These are phyloP conservation scores for Collybiopsis luxurians DNA, from an alignment of 768 basidiomycete genomes.

Conservation along the genomic window DNA sequence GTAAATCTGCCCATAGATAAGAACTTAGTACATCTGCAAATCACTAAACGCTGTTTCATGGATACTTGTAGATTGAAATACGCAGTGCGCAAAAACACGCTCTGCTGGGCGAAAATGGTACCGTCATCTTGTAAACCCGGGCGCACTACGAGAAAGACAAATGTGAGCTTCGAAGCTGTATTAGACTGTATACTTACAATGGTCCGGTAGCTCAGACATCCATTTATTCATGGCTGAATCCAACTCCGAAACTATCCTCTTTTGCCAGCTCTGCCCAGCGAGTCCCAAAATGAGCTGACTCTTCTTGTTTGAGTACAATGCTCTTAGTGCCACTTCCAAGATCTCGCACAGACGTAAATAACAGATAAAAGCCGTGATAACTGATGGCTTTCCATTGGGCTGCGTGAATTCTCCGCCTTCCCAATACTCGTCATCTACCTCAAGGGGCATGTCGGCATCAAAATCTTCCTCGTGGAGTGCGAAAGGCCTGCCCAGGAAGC, in stretches of 20 bases:
- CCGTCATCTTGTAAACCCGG: slow-evolving; percentile 4
- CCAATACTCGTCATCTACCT: slow-evolving; percentile 62
- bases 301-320: slow-evolving; percentile 9
- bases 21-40: neutral
- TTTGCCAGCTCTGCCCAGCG: slow-evolving; percentile 20
- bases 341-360: slow-evolving; percentile 9
- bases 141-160: slow-evolving; percentile 1
- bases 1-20: neutral
- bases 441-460: slow-evolving; percentile 45
- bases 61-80: slow-evolving; percentile 7
- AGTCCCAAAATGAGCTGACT: slow-evolving; percentile 17
- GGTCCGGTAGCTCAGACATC: slow-evolving; percentile 46
- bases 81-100: slow-evolving; percentile 1
- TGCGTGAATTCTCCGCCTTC: slow-evolving; percentile 8
- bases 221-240: slow-evolving; percentile 48
- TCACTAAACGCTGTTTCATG: neutral
- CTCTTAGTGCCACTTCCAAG: slow-evolving; percentile 6
- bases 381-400: slow-evolving; percentile 6
- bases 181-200: slow-evolving; percentile 25
- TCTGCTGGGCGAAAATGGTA: slow-evolving; percentile 8
- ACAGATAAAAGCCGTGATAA: slow-evolving; percentile 1
- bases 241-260: slow-evolving; percentile 9
- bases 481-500: no score
- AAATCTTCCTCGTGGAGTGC: no score
- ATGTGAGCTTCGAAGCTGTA: neutral